Evolutionary conservation across 2,329 filamentous ascomycete genomes (phyloP).

Genomic region (Lachnellula arida): DNA sequence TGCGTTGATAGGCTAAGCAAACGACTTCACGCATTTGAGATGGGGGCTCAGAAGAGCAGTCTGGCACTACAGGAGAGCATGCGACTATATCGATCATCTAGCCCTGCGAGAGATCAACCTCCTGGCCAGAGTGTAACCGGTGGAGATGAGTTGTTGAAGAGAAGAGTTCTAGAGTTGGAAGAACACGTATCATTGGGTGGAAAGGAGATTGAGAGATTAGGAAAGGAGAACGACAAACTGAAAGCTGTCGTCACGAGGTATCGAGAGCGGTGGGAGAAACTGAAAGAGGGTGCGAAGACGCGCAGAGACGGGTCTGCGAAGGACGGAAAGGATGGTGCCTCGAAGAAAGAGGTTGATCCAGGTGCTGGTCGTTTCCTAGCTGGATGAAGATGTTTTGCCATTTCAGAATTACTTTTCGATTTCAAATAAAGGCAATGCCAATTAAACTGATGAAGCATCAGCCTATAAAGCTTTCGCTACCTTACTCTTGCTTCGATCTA

Average conservation of each 20-base stretch:
- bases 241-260: conserved; percentile 51
- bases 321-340: conserved; percentile 7
- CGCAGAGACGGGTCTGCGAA: conserved; percentile 28
- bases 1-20: conserved; percentile 82
- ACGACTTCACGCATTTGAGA: conserved; percentile 88
- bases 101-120: conserved; percentile 37
- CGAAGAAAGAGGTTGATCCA: conserved; percentile 12
- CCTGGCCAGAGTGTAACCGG: conserved; percentile 9
- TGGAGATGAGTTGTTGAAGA: conserved; percentile 42
- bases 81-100: conserved; percentile 55
- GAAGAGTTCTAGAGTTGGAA: conserved; percentile 60
- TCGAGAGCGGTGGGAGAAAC: conserved; percentile 61
- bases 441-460: too few relatives aligned
- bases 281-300: conserved; percentile 59
- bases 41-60: conserved; percentile 81
- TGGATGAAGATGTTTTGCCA: neutral
- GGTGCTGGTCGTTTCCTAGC: neutral
- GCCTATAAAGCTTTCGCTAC: too few relatives aligned
- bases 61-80: conserved; percentile 83
- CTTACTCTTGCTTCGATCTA: too few relatives aligned
- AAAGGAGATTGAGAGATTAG: conserved; percentile 60
- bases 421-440: too few relatives aligned
- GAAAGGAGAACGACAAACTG: conserved; percentile 56
- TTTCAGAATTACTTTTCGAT: too few relatives aligned
- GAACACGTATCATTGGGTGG: conserved; percentile 55